Percentiles rank a stretch among this genome's conserved stretches.
Evolutionary conservation across 768 basidiomycete species (phyloP).

Genomic region (Austroboletus eburneus): DNA sequence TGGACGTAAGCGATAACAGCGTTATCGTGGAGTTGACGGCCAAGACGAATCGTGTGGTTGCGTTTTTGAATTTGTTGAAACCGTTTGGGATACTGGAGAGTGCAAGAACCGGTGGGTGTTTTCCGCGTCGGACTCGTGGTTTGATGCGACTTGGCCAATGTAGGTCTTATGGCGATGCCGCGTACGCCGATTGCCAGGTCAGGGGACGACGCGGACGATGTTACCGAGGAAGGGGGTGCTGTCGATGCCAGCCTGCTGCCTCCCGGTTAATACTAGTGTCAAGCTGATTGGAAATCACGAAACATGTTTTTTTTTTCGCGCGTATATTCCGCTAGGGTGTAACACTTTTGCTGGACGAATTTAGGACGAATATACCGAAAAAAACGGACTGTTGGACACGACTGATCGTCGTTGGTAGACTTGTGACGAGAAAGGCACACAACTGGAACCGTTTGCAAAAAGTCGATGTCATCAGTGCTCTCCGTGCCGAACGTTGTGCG

Average conservation of each 20-base stretch:
- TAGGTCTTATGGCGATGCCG: slow-evolving; percentile 98
- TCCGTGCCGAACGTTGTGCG: too few relatives aligned
- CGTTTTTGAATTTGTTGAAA: slow-evolving; percentile 85
- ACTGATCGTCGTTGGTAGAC: too few relatives aligned
- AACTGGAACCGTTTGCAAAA: too few relatives aligned
- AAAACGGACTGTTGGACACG: too few relatives aligned
- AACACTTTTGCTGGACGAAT: too few relatives aligned
- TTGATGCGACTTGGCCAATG: not conserved
- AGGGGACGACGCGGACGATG: slow-evolving; percentile 55
- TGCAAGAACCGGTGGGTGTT: slow-evolving; percentile 77
- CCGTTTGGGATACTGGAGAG: slow-evolving; percentile 96
- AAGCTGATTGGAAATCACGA: too few relatives aligned
- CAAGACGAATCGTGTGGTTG: slow-evolving; percentile 87
- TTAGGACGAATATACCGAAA: too few relatives aligned
- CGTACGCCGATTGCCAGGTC: slow-evolving; percentile 78
- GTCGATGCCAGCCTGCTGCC: slow-evolving; percentile 92
- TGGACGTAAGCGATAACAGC: slow-evolving; percentile 92
- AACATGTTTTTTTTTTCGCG: too few relatives aligned
- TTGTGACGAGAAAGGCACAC: too few relatives aligned
- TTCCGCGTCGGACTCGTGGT: not conserved
- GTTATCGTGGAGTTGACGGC: slow-evolving; percentile 94
- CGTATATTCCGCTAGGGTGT: too few relatives aligned
- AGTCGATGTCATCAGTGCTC: too few relatives aligned
- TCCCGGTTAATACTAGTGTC: slow-evolving; percentile 70
- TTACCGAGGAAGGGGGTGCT: slow-evolving; percentile 46